Evolutionary conservation across 2,329 filamentous ascomycete species (phyloP).

Genomic region (Hymenoscyphus scutula): DNA sequence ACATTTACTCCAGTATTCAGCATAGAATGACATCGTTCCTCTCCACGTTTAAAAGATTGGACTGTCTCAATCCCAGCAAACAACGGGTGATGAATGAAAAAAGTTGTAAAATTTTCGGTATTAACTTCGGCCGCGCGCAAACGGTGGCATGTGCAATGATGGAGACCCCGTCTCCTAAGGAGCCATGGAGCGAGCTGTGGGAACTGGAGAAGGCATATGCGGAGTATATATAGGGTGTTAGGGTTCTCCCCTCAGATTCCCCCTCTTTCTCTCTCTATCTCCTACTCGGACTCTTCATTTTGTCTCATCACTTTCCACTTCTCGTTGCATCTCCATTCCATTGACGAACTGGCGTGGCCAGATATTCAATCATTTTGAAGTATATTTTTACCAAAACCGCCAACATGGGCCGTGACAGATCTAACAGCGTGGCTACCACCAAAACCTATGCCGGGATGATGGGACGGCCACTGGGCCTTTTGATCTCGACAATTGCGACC

Average conservation of each 20-base stretch:
- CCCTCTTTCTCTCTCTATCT: neutral
- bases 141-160: neutral
- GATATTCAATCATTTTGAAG: neutral
- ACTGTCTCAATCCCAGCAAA: neutral
- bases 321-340: constrained; percentile 2
- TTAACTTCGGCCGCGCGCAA: neutral
- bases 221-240: neutral
- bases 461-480: constrained; percentile 64
- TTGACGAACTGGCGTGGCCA: constrained; percentile 4
- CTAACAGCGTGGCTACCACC: constrained; percentile 20
- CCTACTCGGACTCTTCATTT: neutral
- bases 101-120: neutral
- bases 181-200: neutral
- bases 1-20: neutral
- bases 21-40: neutral
- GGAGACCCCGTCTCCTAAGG: neutral
- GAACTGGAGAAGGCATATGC: neutral
- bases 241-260: neutral
- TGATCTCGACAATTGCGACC: constrained; percentile 68
- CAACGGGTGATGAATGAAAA: neutral
- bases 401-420: constrained; percentile 10
- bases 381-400: neutral
- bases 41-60: neutral
- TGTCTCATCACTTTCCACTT: neutral
- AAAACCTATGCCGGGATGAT: constrained; percentile 60